These are phyloP conservation scores for Camellia granthamiana DNA, from an alignment of 148 eudicot species.

Conservation along the genomic window DNA sequence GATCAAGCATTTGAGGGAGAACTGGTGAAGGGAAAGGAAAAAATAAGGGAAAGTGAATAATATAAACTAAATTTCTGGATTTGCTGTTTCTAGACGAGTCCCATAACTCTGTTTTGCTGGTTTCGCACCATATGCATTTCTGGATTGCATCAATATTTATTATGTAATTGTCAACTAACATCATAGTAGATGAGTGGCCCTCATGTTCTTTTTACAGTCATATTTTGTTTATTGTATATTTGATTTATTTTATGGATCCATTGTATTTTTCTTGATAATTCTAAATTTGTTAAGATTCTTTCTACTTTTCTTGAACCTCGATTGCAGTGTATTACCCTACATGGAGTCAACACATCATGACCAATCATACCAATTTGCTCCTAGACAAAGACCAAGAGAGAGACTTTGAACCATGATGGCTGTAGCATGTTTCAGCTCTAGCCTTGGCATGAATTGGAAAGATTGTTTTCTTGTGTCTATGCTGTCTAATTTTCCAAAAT, in stretches of 20 bases:
- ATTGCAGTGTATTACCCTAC: not conserved
- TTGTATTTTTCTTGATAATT: not conserved
- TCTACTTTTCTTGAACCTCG: not conserved
- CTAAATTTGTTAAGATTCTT: not conserved
- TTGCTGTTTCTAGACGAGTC: not conserved
- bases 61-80: too few relatives aligned
- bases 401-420: slow-evolving; percentile 7
- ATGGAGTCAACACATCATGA: not conserved
- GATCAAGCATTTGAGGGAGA: too few relatives aligned
- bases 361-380: not conserved
- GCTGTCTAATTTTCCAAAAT: not conserved
- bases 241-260: not conserved
- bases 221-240: not conserved
- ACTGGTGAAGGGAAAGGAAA: too few relatives aligned
- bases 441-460: not conserved
- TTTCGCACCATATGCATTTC: not conserved
- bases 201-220: not conserved
- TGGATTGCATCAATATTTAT: not conserved
- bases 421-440: slow-evolving; percentile 1
- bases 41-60: too few relatives aligned
- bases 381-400: not conserved
- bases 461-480: not conserved
- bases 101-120: not conserved
- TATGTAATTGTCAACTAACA: not conserved
- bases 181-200: not conserved